Evolutionary conservation across 1,139 yeast species (phyloP).

Genomic region (Meyerozyma sp.): DNA sequence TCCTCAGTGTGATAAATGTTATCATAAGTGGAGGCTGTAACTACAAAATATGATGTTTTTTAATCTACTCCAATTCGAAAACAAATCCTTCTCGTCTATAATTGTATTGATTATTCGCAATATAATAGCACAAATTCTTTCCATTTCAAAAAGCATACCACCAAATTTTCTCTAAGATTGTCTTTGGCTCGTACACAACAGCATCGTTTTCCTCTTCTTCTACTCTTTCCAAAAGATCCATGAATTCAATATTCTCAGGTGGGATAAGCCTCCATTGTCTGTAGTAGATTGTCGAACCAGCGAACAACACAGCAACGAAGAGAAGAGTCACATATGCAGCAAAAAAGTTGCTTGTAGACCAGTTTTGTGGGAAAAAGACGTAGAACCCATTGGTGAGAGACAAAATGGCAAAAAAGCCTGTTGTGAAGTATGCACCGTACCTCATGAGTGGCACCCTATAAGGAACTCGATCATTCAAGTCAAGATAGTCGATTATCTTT

Average conservation of each 20-base stretch:
- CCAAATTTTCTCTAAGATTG: neutral
- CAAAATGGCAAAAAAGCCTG: conserved; percentile 7
- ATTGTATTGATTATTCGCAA: too few relatives aligned
- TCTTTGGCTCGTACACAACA: neutral
- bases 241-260: neutral
- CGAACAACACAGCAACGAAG: conserved; percentile 8
- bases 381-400: conserved; percentile 11
- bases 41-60: too few relatives aligned
- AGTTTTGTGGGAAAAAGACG: conserved; percentile 9
- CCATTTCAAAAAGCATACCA: neutral
- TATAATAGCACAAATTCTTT: too few relatives aligned
- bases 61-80: too few relatives aligned
- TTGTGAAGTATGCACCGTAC: conserved; percentile 10
- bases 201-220: neutral
- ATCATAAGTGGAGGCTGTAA: too few relatives aligned
- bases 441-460: conserved; percentile 9
- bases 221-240: neutral
- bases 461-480: conserved; percentile 9
- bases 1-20: too few relatives aligned
- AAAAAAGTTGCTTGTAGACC: conserved; percentile 6
- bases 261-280: neutral
- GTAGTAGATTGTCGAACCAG: conserved; percentile 2
- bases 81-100: too few relatives aligned
- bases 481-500: conserved; percentile 8
- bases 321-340: conserved; percentile 13